Base-by-base conservation (phyloP, 2,329 filamentous ascomycete species). In the Calonectria pseudoturangicola region DNA sequence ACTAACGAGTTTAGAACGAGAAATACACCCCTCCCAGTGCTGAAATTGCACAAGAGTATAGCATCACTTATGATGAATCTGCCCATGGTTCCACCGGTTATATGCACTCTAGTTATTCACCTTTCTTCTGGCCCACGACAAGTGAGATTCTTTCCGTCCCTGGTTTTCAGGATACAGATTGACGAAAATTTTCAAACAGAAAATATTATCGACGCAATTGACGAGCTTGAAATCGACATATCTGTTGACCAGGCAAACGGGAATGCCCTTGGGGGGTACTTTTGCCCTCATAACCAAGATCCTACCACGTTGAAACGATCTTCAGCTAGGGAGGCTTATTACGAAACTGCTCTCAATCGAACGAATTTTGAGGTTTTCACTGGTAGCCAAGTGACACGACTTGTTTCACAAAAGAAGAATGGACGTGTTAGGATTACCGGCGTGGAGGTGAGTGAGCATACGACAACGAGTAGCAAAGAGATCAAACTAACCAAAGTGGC, bases 41-140 rank as follows among this genome's bases (percentile, higher is more conserved):
- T 2, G 71, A 66, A 4, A 76, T 78, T 21, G 66, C 60, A 15
- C 36, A 66, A 3, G 70, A 76, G 25, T 79, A 79, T 27, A 58
- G 64, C 5, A 51, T 79, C 2, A 79, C 77, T 2, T 60, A 36
- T 0, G 77, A 79, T 30, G 12, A 60, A 3, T 66, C 71, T 7
- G 58, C 66, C 4, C 77, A 79, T 51, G 77, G 77, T 0, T 68
- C 68, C 13, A 73, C 66, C 0, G 77, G 77, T 0, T 74, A 75
- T 4, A 67, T 79, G 36, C 71, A 79, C 7, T 48, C 77, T 0
- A 79, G 65, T 2, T 79, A 75, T 33, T 74, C 77, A 3, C 73
- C 77, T 2, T 79, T 76, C 62, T 75, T 79, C 62, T 79, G 77
- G 77, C 77, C 77, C 4, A 79, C 77, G 6, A 79, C 77, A 0